These are phyloP conservation scores for Collybia sp. DNA, from an alignment of 768 basidiomycete genomes.

Conservation along the genomic window DNA sequence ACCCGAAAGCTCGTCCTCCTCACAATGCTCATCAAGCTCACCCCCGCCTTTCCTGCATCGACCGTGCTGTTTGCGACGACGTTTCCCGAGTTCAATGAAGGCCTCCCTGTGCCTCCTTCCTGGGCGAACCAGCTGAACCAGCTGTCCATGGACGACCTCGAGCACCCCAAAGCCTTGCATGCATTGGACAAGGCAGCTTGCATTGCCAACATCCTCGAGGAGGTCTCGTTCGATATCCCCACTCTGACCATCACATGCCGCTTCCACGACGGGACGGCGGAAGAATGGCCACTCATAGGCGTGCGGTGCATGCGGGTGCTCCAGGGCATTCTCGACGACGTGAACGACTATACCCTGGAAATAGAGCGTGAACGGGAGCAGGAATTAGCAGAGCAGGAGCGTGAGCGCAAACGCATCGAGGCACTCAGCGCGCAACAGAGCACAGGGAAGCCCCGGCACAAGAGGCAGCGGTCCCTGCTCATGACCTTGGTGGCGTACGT, in stretches of 20 bases:
- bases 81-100: slow-evolving; percentile 46
- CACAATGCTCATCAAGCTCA: slow-evolving; percentile 56
- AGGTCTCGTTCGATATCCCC: slow-evolving; percentile 60
- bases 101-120: slow-evolving; percentile 40
- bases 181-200: slow-evolving; percentile 59
- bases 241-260: slow-evolving; percentile 39
- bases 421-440: slow-evolving; percentile 19
- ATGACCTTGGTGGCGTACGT: slow-evolving; percentile 67
- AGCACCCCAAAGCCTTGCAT: slow-evolving; percentile 47
- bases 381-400: slow-evolving; percentile 28
- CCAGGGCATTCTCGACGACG: slow-evolving; percentile 46
- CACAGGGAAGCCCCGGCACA: slow-evolving; percentile 44
- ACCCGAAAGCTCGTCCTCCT: neutral
- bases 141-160: slow-evolving; percentile 46
- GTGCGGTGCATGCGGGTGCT: slow-evolving; percentile 39
- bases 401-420: slow-evolving; percentile 20
- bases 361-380: slow-evolving; percentile 28
- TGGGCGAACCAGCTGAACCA: slow-evolving; percentile 55
- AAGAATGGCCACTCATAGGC: slow-evolving; percentile 42
- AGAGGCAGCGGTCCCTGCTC: slow-evolving; percentile 66
- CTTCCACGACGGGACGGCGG: slow-evolving; percentile 52
- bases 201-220: slow-evolving; percentile 46
- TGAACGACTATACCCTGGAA: slow-evolving; percentile 42
- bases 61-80: slow-evolving; percentile 56
- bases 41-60: slow-evolving; percentile 36